A percentile compares a stretch with the other conserved stretches of the same genome.
Conservation (phyloP, 805 yeast genomes). For the Ogataea methylovora region DNA sequence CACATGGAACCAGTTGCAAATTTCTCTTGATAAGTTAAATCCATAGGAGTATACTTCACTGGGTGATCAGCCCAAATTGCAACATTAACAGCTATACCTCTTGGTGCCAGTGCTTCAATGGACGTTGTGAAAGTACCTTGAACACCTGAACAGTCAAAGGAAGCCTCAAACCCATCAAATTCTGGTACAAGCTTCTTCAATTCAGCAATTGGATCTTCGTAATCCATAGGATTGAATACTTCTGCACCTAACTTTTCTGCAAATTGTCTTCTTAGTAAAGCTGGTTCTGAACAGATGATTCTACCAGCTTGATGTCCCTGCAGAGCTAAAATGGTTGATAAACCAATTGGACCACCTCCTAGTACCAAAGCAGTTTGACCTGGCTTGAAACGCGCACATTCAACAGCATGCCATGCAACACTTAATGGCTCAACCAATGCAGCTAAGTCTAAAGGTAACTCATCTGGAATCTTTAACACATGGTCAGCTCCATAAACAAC, state of each 20-base stretch:
- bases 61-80: conserved; percentile 58
- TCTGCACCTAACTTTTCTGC: conserved; percentile 43
- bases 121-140: conserved; percentile 46
- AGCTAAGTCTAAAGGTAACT: conserved; percentile 27
- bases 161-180: conserved; percentile 38
- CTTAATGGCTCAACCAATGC: conserved; percentile 53
- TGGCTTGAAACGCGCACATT: conserved; percentile 32
- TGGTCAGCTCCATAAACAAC: conserved; percentile 30
- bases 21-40: conserved; percentile 47
- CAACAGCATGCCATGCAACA: conserved; percentile 55
- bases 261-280: conserved; percentile 50
- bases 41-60: conserved; percentile 45
- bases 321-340: conserved; percentile 47
- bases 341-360: conserved; percentile 60
- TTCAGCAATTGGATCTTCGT: conserved; percentile 29
- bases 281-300: conserved; percentile 57
- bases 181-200: conserved; percentile 31
- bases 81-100: conserved; percentile 55
- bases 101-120: conserved; percentile 38
- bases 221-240: conserved; percentile 41
- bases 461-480: conserved; percentile 24
- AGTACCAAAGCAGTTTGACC: conserved; percentile 44
- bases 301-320: conserved; percentile 40
- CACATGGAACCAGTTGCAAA: conserved; percentile 54
- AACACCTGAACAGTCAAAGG: conserved; percentile 51